Percentiles rank a stretch among this genome's conserved stretches.
phyloP scores from a whole-genome alignment of 116 monocot species.

The Dioscorea cayenensis region DNA sequence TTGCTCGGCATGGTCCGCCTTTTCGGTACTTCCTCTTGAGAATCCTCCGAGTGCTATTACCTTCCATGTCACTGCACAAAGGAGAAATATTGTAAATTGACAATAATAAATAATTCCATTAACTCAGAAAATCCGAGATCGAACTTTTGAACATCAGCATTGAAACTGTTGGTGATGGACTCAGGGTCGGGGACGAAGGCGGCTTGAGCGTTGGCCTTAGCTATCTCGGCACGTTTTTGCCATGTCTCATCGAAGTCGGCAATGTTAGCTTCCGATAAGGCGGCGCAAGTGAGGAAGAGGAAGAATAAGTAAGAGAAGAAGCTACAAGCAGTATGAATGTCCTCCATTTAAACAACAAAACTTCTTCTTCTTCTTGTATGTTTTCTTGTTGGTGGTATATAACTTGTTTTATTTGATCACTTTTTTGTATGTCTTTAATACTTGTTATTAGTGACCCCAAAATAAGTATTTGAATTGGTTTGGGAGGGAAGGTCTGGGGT shows the following conservation, averaged over 20 bases:
- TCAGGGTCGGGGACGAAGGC: constrained; percentile 41
- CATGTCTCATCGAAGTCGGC: constrained; percentile 51
- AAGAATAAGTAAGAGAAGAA: constrained; percentile 18
- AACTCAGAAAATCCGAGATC: not conserved
- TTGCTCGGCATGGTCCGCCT: constrained; percentile 35
- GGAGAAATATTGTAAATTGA: not conserved
- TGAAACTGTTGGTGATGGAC: constrained; percentile 32
- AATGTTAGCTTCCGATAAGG: constrained; percentile 23
- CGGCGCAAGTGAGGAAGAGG: constrained; percentile 16
- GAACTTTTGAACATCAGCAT: constrained; percentile 35
- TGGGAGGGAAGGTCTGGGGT: not conserved
- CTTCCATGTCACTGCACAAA: constrained; percentile 7
- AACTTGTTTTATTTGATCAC: not conserved
- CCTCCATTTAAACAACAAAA: not conserved
- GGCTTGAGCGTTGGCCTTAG: constrained; percentile 20
- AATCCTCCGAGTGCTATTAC: constrained; percentile 41
- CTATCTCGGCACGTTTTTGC: constrained; percentile 32
- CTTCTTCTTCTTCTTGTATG: too few species aligned
- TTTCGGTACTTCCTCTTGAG: constrained; percentile 13
- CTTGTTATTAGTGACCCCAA: not conserved
- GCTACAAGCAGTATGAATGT: not conserved
- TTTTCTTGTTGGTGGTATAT: too few species aligned
- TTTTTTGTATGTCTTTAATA: not conserved
- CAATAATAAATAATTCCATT: not conserved
- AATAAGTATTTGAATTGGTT: not conserved